Evolutionary conservation across 2,329 filamentous ascomycete genomes (phyloP).

Genomic region (Calonectria ilicicola): DNA sequence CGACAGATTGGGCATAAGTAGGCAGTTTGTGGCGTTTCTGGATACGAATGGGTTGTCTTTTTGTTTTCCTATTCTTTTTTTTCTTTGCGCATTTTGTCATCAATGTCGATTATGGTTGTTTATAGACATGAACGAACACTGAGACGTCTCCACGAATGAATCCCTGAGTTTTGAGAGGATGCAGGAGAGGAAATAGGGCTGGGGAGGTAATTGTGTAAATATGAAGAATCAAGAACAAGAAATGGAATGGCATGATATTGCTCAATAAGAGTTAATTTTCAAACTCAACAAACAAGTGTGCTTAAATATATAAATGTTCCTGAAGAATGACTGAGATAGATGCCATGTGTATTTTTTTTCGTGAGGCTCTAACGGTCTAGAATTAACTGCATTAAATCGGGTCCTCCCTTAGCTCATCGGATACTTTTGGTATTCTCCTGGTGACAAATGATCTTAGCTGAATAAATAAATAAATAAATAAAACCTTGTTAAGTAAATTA

Average conservation of each 20-base stretch:
- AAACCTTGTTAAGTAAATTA: no score
- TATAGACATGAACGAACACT: conserved; percentile 39
- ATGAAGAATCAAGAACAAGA: neutral
- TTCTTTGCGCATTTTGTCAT: conserved; percentile 27
- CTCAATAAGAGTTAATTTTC: neutral
- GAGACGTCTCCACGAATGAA: conserved; percentile 42
- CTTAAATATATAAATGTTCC: no score
- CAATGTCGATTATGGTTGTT: conserved; percentile 36
- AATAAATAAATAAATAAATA: no score
- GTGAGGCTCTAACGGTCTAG: neutral
- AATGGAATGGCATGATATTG: neutral
- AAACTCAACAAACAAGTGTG: no score
- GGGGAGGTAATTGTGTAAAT: conserved; percentile 4
- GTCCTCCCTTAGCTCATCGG: no score
- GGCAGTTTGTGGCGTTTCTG: conserved; percentile 39
- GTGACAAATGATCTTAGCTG: no score
- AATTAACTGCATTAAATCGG: neutral
- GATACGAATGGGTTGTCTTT: conserved; percentile 27
- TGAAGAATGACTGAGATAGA: neutral
- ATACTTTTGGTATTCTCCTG: no score
- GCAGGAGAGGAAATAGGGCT: conserved; percentile 21
- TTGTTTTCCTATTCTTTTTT: conserved; percentile 21
- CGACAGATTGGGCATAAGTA: conserved; percentile 17
- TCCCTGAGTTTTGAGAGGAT: conserved; percentile 20
- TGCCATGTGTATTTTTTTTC: neutral